Base-by-base conservation (phyloP, 345 rosid species). In the Citrus cavaleriei region DNA sequence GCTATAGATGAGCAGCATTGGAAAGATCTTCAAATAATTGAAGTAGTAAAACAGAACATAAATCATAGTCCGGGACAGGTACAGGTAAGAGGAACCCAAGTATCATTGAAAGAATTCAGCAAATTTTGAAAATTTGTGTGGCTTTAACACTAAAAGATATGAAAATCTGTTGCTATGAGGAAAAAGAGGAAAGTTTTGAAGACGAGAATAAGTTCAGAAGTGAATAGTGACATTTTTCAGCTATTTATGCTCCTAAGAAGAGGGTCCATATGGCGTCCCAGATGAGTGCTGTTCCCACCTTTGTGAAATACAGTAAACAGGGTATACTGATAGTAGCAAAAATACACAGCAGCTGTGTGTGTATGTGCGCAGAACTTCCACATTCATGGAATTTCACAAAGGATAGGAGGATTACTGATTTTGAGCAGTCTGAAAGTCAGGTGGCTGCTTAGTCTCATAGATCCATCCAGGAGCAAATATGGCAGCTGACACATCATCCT, bases 381-480 rank as follows among this genome's bases (percentile, higher is more conserved):
- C 10, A 24, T 25, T 62, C 42, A 9, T 22, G 21, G 38, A 35
- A 76, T 64, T 49, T 60, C 72, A 46, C 25, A 58, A 58, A 22
- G 59, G 10, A 68, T 19, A 72, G 67, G 58, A 78, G 63, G 24
- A 73, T 72, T 92, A 95, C 98, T 66, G 85, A 80, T 93, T 93
- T 86, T 93, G 98, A 83, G 98, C 95, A 67, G 92, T 89, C 78
- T 32, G 78, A 82, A 93, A 93, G 84, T 93, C 89, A 67, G 97
- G 98, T 3, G 86, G 87, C 70, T 93, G 97, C 35, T 90, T 82
- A 34, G 90, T 90, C 81, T 95, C 92, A 58, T 91, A 91, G 51
- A 95, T 77, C 97, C 98, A 95, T 81, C 93, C 98, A 1, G 99
- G 99, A 87, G 98, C 97, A 81, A 92, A 95, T 76, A 93, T 77